These are phyloP conservation scores for Podaxis rugospora DNA, from an alignment of 768 basidiomycete species.

Conservation along the genomic window DNA sequence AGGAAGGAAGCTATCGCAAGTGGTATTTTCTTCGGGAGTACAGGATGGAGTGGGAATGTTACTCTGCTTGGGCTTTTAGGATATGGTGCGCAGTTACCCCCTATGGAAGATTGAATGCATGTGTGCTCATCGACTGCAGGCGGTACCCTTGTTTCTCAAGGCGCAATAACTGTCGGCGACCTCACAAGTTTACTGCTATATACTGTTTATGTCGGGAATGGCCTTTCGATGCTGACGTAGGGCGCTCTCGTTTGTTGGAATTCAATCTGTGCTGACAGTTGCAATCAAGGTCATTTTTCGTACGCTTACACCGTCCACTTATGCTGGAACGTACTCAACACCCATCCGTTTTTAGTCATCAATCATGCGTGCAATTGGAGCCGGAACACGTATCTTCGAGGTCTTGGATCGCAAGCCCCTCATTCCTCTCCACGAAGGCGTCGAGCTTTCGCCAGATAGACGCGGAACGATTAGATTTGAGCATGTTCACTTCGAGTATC, in stretches of 20 bases:
- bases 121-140: conserved; percentile 38
- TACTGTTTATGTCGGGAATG: conserved; percentile 83
- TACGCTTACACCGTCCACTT: conserved; percentile 30
- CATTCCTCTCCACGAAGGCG: conserved; percentile 63
- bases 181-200: conserved; percentile 87
- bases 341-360: conserved; percentile 53
- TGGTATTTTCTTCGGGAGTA: conserved; percentile 90
- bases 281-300: conserved; percentile 43
- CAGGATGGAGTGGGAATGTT: conserved; percentile 91
- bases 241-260: conserved; percentile 18
- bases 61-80: conserved; percentile 85
- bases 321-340: background rate
- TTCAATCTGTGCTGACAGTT: conserved; percentile 5
- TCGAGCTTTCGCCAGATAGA: conserved; percentile 46
- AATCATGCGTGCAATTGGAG: conserved; percentile 96
- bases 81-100: conserved; percentile 57
- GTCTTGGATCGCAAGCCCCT: conserved; percentile 78
- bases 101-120: background rate
- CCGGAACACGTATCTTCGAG: conserved; percentile 91
- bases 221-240: conserved; percentile 76
- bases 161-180: conserved; percentile 88
- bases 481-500: conserved; percentile 84
- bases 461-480: conserved; percentile 79
- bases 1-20: conserved; percentile 86
- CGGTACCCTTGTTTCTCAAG: conserved; percentile 84